Conservation (phyloP, 768 basidiomycete genomes). For the Asterophora parasitica region DNA sequence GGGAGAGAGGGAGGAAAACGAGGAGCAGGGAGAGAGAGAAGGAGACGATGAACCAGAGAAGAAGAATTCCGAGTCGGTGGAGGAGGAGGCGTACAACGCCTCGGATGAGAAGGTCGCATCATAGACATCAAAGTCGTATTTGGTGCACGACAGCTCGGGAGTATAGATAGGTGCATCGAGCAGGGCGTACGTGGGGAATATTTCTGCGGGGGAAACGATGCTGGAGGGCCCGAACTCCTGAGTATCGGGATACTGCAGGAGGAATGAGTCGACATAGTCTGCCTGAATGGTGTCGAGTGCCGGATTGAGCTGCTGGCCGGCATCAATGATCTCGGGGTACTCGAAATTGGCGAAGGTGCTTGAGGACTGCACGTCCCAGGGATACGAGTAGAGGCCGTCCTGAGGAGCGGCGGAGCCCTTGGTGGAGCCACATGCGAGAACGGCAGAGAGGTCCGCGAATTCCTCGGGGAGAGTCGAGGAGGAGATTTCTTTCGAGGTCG, state of each 20-base stretch:
- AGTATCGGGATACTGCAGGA: not conserved
- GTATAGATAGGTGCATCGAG: not conserved
- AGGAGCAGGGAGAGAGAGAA: not conserved
- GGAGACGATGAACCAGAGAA: not conserved
- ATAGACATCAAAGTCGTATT: not conserved
- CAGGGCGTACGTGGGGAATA: not conserved
- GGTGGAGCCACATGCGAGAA: not conserved
- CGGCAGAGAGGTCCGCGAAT: not conserved
- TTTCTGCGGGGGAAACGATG: not conserved
- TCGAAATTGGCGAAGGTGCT: not conserved
- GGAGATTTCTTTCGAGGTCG: not conserved
- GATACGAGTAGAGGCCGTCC: not conserved
- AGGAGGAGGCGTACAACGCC: not conserved
- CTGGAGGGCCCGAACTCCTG: not conserved
- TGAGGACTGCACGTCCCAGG: slow-evolving; percentile 3
- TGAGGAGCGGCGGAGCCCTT: not conserved
- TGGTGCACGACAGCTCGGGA: not conserved
- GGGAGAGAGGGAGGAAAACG: not conserved
- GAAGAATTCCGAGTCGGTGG: not conserved
- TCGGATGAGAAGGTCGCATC: not conserved
- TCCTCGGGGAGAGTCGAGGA: not conserved
- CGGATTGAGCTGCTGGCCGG: not conserved
- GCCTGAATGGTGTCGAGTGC: not conserved
- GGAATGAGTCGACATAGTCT: not conserved
- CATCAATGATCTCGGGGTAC: not conserved